Evolutionary conservation across 2,329 filamentous ascomycete species (phyloP).

Genomic region (Botrytis fragariae): DNA sequence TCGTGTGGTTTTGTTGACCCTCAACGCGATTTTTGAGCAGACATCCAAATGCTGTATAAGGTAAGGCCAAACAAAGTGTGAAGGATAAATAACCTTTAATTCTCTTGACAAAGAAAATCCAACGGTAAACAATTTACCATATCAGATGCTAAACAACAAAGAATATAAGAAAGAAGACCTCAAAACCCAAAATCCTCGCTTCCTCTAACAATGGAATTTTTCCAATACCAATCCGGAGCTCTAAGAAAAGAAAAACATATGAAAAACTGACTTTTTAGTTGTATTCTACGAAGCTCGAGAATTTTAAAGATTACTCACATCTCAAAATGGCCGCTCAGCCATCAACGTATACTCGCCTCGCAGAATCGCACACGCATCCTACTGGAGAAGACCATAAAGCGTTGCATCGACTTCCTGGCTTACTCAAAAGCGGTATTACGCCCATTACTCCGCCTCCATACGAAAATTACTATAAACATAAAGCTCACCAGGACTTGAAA

Average conservation of each 20-base stretch:
- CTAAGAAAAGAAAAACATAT: neutral
- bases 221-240: neutral
- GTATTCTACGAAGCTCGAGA: neutral
- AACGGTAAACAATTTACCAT: neutral
- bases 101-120: neutral
- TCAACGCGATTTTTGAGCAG: neutral
- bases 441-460: constrained; percentile 14
- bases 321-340: neutral
- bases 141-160: neutral
- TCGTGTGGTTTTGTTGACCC: neutral
- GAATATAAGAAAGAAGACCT: neutral
- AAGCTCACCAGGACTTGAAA: constrained; percentile 8
- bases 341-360: neutral
- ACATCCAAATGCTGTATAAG: too few relatives aligned
- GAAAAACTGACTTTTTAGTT: neutral
- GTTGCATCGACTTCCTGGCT: neutral
- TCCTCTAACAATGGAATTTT: neutral
- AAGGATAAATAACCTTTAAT: neutral
- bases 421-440: constrained; percentile 13
- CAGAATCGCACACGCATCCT: constrained; percentile 13
- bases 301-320: neutral
- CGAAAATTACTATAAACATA: neutral
- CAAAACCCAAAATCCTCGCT: neutral
- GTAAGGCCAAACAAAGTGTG: neutral
- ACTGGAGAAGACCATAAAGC: neutral